Conservation (phyloP, 257 asterid species). For the Penstemon newberryi region DNA sequence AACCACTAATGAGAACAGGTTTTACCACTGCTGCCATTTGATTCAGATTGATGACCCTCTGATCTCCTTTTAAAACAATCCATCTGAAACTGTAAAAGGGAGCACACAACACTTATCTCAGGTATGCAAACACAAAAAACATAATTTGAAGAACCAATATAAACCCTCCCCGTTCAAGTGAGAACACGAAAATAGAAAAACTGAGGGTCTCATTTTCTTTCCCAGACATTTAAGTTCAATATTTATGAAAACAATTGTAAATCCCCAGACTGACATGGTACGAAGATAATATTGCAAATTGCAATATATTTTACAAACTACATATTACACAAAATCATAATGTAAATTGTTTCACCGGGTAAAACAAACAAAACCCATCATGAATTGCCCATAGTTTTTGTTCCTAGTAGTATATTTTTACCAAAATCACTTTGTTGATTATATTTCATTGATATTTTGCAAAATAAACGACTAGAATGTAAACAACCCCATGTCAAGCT, state of each 20-base stretch:
- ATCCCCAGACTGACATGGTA: conserved; percentile 17
- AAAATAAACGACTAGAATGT: neutral
- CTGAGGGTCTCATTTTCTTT: neutral
- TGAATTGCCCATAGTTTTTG: conserved; percentile 14
- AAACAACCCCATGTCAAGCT: conserved; percentile 6
- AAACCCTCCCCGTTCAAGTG: neutral
- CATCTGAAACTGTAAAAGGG: conserved; percentile 55
- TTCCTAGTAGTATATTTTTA: conserved; percentile 7
- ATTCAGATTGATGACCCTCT: conserved; percentile 68
- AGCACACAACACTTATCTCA: conserved; percentile 19
- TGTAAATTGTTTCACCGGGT: conserved; percentile 9
- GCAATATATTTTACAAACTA: conserved; percentile 2
- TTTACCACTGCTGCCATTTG: conserved; percentile 70
- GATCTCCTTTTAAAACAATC: conserved; percentile 63
- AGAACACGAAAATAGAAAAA: neutral
- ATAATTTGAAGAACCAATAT: neutral
- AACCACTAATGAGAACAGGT: conserved; percentile 21
- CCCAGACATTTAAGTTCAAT: neutral
- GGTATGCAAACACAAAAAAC: neutral
- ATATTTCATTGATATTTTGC: neutral
- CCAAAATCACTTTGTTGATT: neutral
- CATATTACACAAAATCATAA: conserved; percentile 8
- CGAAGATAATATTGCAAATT: conserved; percentile 1
- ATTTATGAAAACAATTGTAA: conserved; percentile 1
- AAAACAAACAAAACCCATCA: neutral